Conservation (phyloP, 2,329 filamentous ascomycete species). For the Stachybotrys chartarum region DNA sequence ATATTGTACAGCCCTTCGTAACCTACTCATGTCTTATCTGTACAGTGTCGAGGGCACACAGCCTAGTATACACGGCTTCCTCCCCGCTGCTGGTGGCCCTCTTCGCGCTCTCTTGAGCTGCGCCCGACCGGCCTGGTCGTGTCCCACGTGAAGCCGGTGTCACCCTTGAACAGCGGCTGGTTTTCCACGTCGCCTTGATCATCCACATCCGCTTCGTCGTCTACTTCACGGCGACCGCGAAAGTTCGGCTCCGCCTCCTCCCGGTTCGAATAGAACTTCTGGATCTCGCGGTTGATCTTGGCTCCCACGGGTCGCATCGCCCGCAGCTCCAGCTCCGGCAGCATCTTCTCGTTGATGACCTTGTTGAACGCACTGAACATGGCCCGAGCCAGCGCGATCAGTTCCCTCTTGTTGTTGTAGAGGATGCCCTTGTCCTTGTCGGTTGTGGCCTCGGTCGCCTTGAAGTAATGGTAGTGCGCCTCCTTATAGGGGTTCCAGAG, state of each 20-base stretch:
- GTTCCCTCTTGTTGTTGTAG: constrained; percentile 31
- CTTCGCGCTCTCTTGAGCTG: not conserved
- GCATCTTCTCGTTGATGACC: constrained; percentile 32
- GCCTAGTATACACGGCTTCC: not conserved
- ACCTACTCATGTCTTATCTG: too few species aligned
- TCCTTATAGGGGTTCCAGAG: constrained; percentile 43
- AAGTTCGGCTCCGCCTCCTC: constrained; percentile 25
- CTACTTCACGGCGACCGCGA: constrained; percentile 10
- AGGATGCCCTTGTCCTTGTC: constrained; percentile 14
- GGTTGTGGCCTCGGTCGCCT: constrained; percentile 12
- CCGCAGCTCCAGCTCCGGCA: constrained; percentile 23
- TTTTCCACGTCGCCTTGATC: constrained; percentile 3
- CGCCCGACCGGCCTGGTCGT: constrained; percentile 14
- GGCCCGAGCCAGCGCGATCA: constrained; percentile 35
- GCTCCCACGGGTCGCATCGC: constrained; percentile 23
- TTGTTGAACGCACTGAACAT: constrained; percentile 40
- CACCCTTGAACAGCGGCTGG: not conserved
- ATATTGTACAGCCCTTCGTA: too few species aligned
- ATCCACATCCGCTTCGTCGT: constrained; percentile 5
- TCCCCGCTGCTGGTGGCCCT: not conserved
- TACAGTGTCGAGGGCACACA: not conserved
- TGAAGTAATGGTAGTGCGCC: constrained; percentile 28
- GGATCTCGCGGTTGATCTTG: constrained; percentile 29
- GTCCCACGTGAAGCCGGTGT: constrained; percentile 24
- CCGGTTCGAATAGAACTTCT: constrained; percentile 25